phyloP scores from a whole-genome alignment of 805 yeast genomes.

The Wickerhamiella brachini region DNA sequence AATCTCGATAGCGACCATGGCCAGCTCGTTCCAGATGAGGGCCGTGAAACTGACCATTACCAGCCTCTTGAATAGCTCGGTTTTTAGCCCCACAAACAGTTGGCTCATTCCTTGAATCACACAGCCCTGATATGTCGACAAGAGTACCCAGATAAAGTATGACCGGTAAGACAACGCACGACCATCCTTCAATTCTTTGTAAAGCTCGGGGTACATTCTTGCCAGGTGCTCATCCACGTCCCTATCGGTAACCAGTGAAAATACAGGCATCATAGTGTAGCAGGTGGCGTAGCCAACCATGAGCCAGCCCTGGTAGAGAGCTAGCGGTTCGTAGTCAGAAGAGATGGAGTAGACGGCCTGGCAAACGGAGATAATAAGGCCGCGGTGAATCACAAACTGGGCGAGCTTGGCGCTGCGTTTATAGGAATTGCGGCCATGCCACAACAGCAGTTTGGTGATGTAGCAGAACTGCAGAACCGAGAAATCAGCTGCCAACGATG shows the following conservation, averaged over 20 bases:
- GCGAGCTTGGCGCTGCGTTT: conserved; percentile 90
- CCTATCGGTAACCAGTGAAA: conserved; percentile 76
- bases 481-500: conserved; percentile 93
- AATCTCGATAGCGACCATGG: conserved; percentile 87
- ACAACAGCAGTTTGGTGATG: conserved; percentile 67
- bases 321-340: conserved; percentile 83
- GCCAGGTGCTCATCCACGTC: conserved; percentile 87
- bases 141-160: conserved; percentile 80
- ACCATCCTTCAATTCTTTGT: conserved; percentile 83
- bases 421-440: conserved; percentile 98
- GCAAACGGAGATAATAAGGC: conserved; percentile 81
- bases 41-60: conserved; percentile 80
- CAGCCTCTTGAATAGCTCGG: conserved; percentile 46
- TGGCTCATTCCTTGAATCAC: conserved; percentile 78
- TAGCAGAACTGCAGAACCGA: conserved; percentile 86
- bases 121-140: conserved; percentile 83
- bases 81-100: conserved; percentile 47
- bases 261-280: conserved; percentile 97
- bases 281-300: conserved; percentile 98
- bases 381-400: conserved; percentile 94
- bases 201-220: conserved; percentile 83
- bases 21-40: conserved; percentile 67
- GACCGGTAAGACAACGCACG: conserved; percentile 73
- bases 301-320: conserved; percentile 87
- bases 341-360: conserved; percentile 87